Evolutionary conservation across 2,329 filamentous ascomycete genomes (phyloP).

Genomic region (Diplodia intermedia): DNA sequence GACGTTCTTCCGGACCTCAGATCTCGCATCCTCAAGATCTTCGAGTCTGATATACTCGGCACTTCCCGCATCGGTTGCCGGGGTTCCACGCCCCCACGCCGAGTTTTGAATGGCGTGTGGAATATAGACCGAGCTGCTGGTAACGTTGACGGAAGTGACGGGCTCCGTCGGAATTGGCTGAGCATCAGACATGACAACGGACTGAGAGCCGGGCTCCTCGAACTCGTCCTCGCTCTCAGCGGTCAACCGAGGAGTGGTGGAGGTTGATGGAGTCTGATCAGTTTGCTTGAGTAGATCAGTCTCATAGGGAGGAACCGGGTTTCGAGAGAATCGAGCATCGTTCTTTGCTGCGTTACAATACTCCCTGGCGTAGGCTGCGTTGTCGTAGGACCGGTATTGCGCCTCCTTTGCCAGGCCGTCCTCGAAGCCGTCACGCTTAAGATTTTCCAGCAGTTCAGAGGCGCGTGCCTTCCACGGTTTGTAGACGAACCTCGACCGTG

Average conservation of each 20-base stretch:
- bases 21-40: constrained; percentile 77
- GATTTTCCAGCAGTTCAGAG: constrained; percentile 51
- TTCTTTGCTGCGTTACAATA: constrained; percentile 74
- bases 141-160: background rate
- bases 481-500: constrained; percentile 53
- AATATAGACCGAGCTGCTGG: constrained; percentile 12
- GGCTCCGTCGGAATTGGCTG: background rate
- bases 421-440: constrained; percentile 57
- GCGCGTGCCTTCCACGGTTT: constrained; percentile 61
- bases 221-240: constrained; percentile 34
- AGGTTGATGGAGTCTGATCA: constrained; percentile 31
- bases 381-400: constrained; percentile 80
- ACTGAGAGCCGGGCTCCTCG: constrained; percentile 44
- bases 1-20: constrained; percentile 74
- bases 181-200: constrained; percentile 51
- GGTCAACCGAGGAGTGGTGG: constrained; percentile 20
- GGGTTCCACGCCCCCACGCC: constrained; percentile 7
- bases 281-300: constrained; percentile 37
- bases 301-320: constrained; percentile 67
- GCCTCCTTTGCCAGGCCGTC: constrained; percentile 76
- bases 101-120: constrained; percentile 17
- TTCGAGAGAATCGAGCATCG: constrained; percentile 65
- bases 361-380: constrained; percentile 65
- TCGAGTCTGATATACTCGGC: constrained; percentile 68
- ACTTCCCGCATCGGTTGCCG: background rate